phyloP scores from a whole-genome alignment of 345 rosid genomes.

The Kernera saxatilis region DNA sequence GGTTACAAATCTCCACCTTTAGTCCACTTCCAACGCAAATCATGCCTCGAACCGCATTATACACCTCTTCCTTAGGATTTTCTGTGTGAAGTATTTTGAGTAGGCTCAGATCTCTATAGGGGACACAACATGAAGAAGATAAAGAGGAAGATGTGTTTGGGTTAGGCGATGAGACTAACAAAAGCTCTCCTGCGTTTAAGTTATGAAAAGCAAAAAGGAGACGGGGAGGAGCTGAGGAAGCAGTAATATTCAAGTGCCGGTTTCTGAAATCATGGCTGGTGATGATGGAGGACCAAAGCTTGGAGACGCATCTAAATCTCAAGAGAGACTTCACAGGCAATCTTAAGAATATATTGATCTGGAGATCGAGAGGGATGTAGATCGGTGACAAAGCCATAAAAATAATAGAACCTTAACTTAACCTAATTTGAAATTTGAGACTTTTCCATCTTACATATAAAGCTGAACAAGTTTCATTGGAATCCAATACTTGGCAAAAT shows the following conservation, averaged over 20 bases:
- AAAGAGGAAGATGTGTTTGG: not conserved
- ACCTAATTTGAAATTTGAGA: too few species aligned
- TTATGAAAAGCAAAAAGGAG: not conserved
- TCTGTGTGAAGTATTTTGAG: too few species aligned
- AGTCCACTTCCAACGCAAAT: not conserved
- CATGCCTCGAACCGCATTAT: not conserved
- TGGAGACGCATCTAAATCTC: not conserved
- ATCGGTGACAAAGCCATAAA: too few species aligned
- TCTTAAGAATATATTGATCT: not conserved
- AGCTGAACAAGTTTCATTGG: too few species aligned
- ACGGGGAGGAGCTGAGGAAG: not conserved
- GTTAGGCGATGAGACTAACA: not conserved
- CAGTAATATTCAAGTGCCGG: not conserved
- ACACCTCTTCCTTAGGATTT: not conserved
- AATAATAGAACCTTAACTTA: too few species aligned
- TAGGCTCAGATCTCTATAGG: not conserved
- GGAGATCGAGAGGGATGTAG: not conserved
- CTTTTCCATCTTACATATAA: too few species aligned
- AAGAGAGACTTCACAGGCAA: not conserved
- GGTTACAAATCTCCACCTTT: not conserved
- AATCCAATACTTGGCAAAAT: too few species aligned
- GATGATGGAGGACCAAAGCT: not conserved
- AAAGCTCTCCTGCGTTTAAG: not conserved
- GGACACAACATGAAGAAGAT: not conserved
- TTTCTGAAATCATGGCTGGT: not conserved